Evolutionary conservation across 805 yeast species (phyloP).

Genomic region (Jamesozyma piceae): DNA sequence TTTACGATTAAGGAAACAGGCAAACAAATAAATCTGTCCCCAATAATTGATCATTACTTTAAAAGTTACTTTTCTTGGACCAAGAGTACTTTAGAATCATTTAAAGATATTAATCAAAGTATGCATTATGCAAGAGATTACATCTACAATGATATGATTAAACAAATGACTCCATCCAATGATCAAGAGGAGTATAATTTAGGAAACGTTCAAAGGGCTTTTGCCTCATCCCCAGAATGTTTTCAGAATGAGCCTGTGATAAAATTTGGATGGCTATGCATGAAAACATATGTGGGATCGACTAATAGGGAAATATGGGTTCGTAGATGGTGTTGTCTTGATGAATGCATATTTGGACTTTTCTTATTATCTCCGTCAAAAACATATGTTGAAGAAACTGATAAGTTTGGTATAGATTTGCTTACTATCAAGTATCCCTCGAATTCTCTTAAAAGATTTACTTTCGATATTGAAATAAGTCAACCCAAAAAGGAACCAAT

Average conservation of each 20-base stretch:
- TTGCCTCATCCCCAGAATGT: background rate
- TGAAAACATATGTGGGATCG: conserved; percentile 51
- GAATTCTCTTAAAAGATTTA: conserved; percentile 67
- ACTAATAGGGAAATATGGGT: conserved; percentile 64
- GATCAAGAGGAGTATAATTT: conserved; percentile 46
- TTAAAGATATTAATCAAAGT: conserved; percentile 21
- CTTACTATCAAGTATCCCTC: conserved; percentile 46
- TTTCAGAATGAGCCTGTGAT: conserved; percentile 26
- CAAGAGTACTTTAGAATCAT: conserved; percentile 4
- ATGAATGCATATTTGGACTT: conserved; percentile 74
- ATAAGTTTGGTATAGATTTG: conserved; percentile 71
- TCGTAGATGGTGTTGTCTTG: conserved; percentile 70
- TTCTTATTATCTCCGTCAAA: conserved; percentile 55
- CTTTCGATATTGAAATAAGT: conserved; percentile 63
- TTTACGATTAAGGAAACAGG: conserved; percentile 14
- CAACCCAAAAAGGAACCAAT: conserved; percentile 22
- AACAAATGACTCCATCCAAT: conserved; percentile 48
- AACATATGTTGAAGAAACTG: conserved; percentile 77
- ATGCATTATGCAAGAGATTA: conserved; percentile 46
- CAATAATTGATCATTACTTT: conserved; percentile 4
- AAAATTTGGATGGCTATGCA: conserved; percentile 77
- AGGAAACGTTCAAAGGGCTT: conserved; percentile 6
- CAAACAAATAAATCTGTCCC: conserved; percentile 5
- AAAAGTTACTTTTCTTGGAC: conserved; percentile 11
- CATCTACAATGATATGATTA: conserved; percentile 48